phyloP scores from a whole-genome alignment of 768 basidiomycete genomes.

The Strobilomyces dryophilus region DNA sequence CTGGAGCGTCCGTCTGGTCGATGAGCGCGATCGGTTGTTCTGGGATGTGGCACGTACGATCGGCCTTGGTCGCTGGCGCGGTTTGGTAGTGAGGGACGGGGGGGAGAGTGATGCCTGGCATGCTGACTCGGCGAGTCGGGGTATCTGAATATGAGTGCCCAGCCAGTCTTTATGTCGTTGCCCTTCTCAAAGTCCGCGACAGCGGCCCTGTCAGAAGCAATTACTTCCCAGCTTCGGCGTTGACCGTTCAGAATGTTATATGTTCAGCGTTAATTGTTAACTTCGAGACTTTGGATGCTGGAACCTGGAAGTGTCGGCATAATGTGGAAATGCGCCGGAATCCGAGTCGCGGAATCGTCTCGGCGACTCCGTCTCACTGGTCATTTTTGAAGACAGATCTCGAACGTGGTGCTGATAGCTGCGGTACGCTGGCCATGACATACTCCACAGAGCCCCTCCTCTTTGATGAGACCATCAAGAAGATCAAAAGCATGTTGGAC shows the following conservation, averaged over 20 bases:
- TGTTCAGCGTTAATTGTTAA: too few species aligned
- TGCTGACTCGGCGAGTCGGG: background rate
- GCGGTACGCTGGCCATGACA: constrained; percentile 7
- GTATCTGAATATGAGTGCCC: background rate
- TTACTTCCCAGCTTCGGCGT: too few species aligned
- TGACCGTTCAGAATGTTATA: too few species aligned
- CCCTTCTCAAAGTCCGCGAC: too few species aligned
- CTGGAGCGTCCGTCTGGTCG: constrained; percentile 25
- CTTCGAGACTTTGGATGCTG: too few species aligned
- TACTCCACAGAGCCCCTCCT: constrained; percentile 14
- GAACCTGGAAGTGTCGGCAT: too few species aligned
- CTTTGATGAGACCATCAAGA: constrained; percentile 28
- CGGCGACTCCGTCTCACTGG: too few species aligned
- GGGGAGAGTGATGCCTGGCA: constrained; percentile 24
- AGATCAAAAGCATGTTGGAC: constrained; percentile 24
- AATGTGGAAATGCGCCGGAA: background rate
- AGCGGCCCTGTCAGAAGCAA: too few species aligned
- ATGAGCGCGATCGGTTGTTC: background rate
- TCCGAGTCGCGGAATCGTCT: background rate
- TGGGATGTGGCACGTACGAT: constrained; percentile 27
- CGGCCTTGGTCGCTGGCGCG: constrained; percentile 32
- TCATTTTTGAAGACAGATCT: too few species aligned
- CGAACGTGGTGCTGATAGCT: background rate
- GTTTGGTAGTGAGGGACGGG: constrained; percentile 35
- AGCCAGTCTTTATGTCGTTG: too few species aligned